Evolutionary conservation across 495 filamentous ascomycete species (phyloP).

Genomic region (Podospora anserina): DNA sequence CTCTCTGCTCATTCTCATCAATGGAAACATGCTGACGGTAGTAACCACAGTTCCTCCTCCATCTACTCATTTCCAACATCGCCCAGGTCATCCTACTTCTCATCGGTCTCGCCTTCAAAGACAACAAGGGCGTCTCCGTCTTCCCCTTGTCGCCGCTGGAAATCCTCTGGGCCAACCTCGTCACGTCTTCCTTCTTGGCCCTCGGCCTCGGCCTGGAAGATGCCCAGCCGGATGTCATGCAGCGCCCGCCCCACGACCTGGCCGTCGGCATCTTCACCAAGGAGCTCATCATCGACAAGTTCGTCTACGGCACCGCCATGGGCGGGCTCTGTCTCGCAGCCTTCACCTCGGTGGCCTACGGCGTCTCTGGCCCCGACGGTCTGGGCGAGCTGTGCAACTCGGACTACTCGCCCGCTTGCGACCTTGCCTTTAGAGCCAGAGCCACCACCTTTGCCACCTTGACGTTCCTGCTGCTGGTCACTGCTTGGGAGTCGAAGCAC

Average conservation of each 20-base stretch:
- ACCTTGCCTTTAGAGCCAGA: slow-evolving; percentile 67
- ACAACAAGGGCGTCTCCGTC: slow-evolving; percentile 60
- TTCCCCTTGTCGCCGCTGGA: slow-evolving; percentile 72
- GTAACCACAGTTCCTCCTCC: slow-evolving; percentile 62
- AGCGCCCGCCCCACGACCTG: slow-evolving; percentile 65
- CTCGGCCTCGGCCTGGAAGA: slow-evolving; percentile 71
- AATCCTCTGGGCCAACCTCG: slow-evolving; percentile 75
- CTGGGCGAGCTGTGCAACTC: slow-evolving; percentile 65
- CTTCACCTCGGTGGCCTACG: slow-evolving; percentile 67
- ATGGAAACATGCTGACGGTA: slow-evolving; percentile 49
- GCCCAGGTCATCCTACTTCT: slow-evolving; percentile 69
- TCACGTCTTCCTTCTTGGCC: slow-evolving; percentile 71
- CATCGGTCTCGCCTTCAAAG: slow-evolving; percentile 70
- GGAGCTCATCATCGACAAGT: slow-evolving; percentile 68
- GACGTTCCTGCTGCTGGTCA: slow-evolving; percentile 67
- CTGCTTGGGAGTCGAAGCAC: slow-evolving; percentile 72
- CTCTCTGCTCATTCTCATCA: slow-evolving; percentile 84
- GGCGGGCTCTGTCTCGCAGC: slow-evolving; percentile 61
- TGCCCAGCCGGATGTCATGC: slow-evolving; percentile 66
- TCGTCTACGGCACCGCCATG: slow-evolving; percentile 69
- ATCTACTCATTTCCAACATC: slow-evolving; percentile 70
- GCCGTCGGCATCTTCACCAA: slow-evolving; percentile 65
- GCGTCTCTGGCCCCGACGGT: slow-evolving; percentile 58
- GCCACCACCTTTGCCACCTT: slow-evolving; percentile 73
- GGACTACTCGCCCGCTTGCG: slow-evolving; percentile 50